Evolutionary conservation across 176 grass and related monocot genomes (phyloP).

Genomic region (Echinochloa phyllopogon): DNA sequence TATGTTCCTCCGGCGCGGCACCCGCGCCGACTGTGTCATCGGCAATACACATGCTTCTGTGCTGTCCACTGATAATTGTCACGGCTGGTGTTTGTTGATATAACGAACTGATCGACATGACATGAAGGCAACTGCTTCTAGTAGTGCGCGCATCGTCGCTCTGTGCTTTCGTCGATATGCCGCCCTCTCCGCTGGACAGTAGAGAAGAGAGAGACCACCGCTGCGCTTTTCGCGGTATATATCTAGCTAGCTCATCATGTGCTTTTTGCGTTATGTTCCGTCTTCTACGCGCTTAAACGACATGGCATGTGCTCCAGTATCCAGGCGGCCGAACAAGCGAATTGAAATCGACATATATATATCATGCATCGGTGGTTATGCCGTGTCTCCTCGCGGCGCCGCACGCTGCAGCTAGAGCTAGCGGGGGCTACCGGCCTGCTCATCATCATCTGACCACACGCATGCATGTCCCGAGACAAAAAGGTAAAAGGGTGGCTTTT

Average conservation of each 20-base stretch:
- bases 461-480: too few species aligned
- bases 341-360: too few species aligned
- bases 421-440: too few species aligned
- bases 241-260: background rate
- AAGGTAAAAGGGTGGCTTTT: too few species aligned
- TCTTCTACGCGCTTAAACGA: background rate
- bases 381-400: too few species aligned
- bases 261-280: background rate
- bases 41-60: background rate
- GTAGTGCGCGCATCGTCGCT: background rate
- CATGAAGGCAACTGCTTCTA: too few species aligned
- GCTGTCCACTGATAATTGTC: constrained; percentile 3
- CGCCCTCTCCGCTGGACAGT: background rate
- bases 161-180: background rate
- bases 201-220: background rate
- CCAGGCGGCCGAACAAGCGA: too few species aligned
- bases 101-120: background rate
- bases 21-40: background rate
- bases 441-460: too few species aligned
- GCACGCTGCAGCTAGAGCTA: too few species aligned
- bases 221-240: constrained; percentile 1
- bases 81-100: too few species aligned
- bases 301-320: background rate
- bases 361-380: too few species aligned
- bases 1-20: background rate